Evolutionary conservation across 768 basidiomycete genomes (phyloP), one percentile per base, ranked within the genome.

Genomic region (Phanerodontia chrysosporium): DNA sequence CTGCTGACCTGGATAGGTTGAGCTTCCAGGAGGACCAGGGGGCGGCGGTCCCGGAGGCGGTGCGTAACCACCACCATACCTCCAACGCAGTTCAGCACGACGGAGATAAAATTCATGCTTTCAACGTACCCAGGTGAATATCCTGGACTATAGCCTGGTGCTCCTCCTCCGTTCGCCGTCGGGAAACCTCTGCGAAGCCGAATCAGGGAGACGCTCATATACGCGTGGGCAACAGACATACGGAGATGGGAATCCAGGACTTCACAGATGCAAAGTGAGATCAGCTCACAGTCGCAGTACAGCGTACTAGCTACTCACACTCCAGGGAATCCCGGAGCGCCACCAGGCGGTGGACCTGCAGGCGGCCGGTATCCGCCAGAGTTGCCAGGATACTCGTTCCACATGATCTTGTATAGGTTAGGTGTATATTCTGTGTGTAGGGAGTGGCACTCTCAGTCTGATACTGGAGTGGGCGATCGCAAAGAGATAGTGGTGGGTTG

Each of bases 31-130:
- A 42, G 59, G 56, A 0, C 64, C 65, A 1, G 42, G 55, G 14
- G 63, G 55, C 13, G 67, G 66, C 35, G 62, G 58, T 7, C 69
- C 67, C 3, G 45, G 62, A 53, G 60, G 66, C 56, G 36, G 61
- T 36, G 22, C 42, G n/a, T 9, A 55, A 1, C 21, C n/a, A 35
- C 51, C 32, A 36, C 10, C 7, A 44, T 42, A 42, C 25, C 16
- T 8, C 45, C 24, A 53, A 8, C 12, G 12, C 4, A 42, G 52
- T 53, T 53, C 21, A 25, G 30, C 30, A 51, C 2, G 16, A 16
- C 25, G 39, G 6, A 49, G 22, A 12, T 16, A 12, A 28, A 25
- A 4, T 7, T 25, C 24, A 18, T 55, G 18, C 28, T 48, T 1
- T 21, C 22, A 6, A 56, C 56, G 28, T 24, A 42, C 35, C 42